Conservation (phyloP, 2,329 filamentous ascomycete genomes). For the Bipolaris gigantea region DNA sequence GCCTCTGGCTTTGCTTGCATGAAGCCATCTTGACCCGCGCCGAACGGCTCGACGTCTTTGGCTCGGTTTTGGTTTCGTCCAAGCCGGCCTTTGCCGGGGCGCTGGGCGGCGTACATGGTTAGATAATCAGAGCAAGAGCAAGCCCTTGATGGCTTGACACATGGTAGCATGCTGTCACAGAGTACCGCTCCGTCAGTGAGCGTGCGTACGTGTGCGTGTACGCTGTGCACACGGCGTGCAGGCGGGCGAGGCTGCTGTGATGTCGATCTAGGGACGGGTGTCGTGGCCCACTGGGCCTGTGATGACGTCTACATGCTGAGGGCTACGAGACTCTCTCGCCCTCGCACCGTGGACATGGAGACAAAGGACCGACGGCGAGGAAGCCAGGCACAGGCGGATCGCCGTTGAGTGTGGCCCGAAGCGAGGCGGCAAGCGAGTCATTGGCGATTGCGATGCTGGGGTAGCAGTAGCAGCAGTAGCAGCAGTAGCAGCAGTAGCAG, state of each 20-base stretch:
- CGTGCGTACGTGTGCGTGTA: neutral
- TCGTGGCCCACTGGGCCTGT: constrained; percentile 7
- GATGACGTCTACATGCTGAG: constrained; percentile 6
- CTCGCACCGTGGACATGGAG: constrained; percentile 7
- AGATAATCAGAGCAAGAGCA: constrained; percentile 20
- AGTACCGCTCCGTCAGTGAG: constrained; percentile 18
- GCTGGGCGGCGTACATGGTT: constrained; percentile 15
- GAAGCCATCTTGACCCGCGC: constrained; percentile 22
- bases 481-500: neutral
- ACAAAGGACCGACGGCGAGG: constrained; percentile 14
- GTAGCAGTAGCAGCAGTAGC: neutral
- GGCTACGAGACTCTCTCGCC: constrained; percentile 1
- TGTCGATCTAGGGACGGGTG: constrained; percentile 17
- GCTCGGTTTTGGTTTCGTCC: constrained; percentile 34
- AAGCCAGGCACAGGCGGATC: constrained; percentile 19
- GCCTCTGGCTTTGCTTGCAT: constrained; percentile 39
- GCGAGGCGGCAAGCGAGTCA: constrained; percentile 21
- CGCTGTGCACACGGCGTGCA: constrained; percentile 15
- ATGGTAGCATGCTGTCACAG: constrained; percentile 22
- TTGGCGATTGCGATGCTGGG: constrained; percentile 7
- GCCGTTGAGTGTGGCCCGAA: constrained; percentile 17
- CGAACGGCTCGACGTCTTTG: constrained; percentile 27
- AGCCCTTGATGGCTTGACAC: constrained; percentile 20
- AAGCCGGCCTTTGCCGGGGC: constrained; percentile 25
- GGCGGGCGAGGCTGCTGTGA: constrained; percentile 17